Evolutionary conservation across 2,329 filamentous ascomycete species (phyloP), one percentile per base, ranked within the genome.

Genomic region (Dendryphion nanum): DNA sequence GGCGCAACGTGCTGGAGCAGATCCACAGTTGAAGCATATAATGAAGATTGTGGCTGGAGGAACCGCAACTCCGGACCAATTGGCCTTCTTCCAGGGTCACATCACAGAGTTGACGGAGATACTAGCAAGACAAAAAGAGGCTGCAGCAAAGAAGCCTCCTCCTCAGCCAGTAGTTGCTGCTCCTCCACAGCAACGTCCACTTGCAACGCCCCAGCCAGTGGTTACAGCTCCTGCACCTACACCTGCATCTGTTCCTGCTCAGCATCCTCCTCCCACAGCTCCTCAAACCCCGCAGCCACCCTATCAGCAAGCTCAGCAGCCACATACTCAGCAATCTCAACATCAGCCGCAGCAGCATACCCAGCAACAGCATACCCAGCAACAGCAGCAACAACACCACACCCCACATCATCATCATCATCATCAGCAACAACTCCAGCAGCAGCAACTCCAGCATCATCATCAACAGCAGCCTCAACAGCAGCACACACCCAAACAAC

Each of bases 1-100:
- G 18, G 87, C 87, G 0, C 83, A 87, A 52, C 80, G 81, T 47
- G 87, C 87, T 5, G 85, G 84, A 0, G 81, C 79, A 18, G 85
- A 93, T 57, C 76, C 81, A 0, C 76, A 84, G 38, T 70, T 93
- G 7, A 83, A 89, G 40, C 81, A 85, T 23, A 71, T 93, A 0
- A 93, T 93, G 87, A 88, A 88, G 61, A 80, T 86, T 37, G 87
- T 93, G 1, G 87, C 87, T 0, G 81, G 83, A 18, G 86, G 86
- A 1, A 77, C 83, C 49, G 87, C 87, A 0, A 81, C 78, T 10
- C 77, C 80, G 24, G 77, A 81, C 12, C 85, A 93, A 59, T 68
- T 93, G 10, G 80, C 81, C 32, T 79, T 82, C 45, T 93, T 93
- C 51, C 87, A 93, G 59, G 76, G 75, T 33, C 86, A 93, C 29